Evolutionary conservation across 257 asterid genomes (phyloP).

Genomic region (Asclepias syriaca): DNA sequence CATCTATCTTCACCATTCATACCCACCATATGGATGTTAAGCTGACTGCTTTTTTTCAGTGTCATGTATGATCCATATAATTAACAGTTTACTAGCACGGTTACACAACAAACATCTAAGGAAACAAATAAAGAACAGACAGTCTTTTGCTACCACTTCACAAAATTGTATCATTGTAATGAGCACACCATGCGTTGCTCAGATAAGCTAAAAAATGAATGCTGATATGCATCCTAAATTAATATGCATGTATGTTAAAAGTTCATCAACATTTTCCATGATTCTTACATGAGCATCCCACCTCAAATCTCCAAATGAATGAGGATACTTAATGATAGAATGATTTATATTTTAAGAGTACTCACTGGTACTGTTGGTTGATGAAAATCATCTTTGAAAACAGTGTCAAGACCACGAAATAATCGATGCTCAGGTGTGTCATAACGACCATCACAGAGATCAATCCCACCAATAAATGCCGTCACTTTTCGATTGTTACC

Average conservation of each 20-base stretch:
- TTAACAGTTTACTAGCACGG: neutral
- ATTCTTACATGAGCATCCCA: neutral
- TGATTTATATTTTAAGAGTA: neutral
- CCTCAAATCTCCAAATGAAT: neutral
- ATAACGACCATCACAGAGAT: constrained; percentile 96
- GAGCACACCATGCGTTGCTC: neutral
- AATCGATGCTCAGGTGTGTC: constrained; percentile 89
- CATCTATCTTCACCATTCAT: neutral
- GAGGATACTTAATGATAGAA: neutral
- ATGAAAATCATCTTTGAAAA: constrained; percentile 68
- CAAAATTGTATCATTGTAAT: neutral
- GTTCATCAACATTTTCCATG: neutral
- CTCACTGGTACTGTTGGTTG: constrained; percentile 88
- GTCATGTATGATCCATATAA: neutral
- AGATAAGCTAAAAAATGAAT: neutral
- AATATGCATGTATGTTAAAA: neutral
- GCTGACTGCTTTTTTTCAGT: neutral
- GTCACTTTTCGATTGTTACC: constrained; percentile 81
- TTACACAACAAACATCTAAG: neutral
- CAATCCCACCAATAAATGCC: constrained; percentile 87
- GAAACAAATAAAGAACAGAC: neutral
- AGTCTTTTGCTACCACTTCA: neutral
- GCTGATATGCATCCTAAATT: too few species aligned
- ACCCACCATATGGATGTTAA: neutral
- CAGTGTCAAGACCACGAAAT: constrained; percentile 58